Base-by-base conservation (phyloP, 139 green algal genomes). In the Closterium sp. region DNA sequence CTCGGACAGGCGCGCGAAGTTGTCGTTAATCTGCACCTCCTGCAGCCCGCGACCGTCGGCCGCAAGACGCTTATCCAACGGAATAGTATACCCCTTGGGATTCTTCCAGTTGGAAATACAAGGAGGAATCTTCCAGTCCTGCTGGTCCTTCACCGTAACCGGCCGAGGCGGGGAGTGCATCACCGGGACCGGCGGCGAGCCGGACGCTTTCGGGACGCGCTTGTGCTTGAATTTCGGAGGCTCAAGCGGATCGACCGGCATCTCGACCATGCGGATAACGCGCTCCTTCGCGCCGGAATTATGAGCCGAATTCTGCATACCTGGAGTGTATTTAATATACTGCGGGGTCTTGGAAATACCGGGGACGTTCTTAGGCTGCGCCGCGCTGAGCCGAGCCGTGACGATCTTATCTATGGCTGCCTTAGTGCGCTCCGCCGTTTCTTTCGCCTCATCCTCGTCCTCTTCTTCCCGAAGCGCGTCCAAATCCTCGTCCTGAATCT, bases 81-180 rank as follows among this genome's bases (percentile, higher is more conserved):
- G 98, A 92, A 99, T 99, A 70, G 98, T 99, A 96, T 99, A 99
- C 89, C 98, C 98, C 96, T 98, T 96, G 13, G 92, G 32, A 92
- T 96, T 96, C 92, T 96, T 95, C 92, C 98, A 99, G 95, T 99
- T 99, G 70, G 96, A 98, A 89, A 99, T 97, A 95, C 97, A 99
- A 70, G 98, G 97, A 11, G 98, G 98, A 90, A 99, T 99, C 96
- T 99, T 99, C 98, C 98, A 99, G 94, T 99, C 97, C 89, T 97
- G 91, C 94, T 99, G 97, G 90, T 99, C 98, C 96, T 98, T 94
- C 4, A 95, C 95, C 0, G 96, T 99, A 38, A 99, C 93, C 21
- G 96, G 92, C 19, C 97, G 96, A 4, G 98, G 98, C 9, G 98
- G 98, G 9, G 97, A 98, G 95, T 99, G 98, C 97, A 99, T 97